Evolutionary conservation across 805 yeast species (phyloP), one percentile per base, ranked within the genome.

Genomic region (Cyberlindnera samutprakarnensis): DNA sequence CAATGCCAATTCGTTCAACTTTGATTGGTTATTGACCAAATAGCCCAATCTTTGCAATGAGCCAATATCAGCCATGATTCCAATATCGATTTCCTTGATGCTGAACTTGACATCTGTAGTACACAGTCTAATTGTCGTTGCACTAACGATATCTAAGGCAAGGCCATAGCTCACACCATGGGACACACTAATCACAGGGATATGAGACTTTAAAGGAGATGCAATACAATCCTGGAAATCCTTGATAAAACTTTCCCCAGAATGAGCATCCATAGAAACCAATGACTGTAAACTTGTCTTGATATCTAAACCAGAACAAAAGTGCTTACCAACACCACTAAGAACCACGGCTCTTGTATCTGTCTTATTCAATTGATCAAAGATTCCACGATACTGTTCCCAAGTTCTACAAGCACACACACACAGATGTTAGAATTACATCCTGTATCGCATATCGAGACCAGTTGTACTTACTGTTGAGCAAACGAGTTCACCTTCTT

Each of bases 11-110:
- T 78, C 81, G 49, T 66, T 68, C 38, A 78, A 56, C 58, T 72
- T 63, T 5, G 84, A 75, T 12, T 61, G 56, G 50, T 78, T 78
- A 26, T 66, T 67, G 14, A 68, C 67, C 1, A 76, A 35, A 14
- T 49, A 47, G 5, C 84, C 78, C 36, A 80, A 47, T 48, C 90
- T 64, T 55, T 82, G 88, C 36, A 82, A 60, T 2, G 83, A 67
- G 5, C 94, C 94, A 47, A 82, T 78, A 51, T 83, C 92, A 2
- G 92, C 87, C 23, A 83, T 70, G 49, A 83, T 64, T 3, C 90
- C 92, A 33, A 82, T 64, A 39, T 75, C 72, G 38, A 81, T 74
- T 56, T 82, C 94, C 35, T 79, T 70, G 35, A 83, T 70, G 25
- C 80, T 66, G 41, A 79, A 64, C 24, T 49, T 56, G 11, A 71